Conservation (phyloP, 2,329 filamentous ascomycete species). For the Calcarisporium arbuscula region DNA sequence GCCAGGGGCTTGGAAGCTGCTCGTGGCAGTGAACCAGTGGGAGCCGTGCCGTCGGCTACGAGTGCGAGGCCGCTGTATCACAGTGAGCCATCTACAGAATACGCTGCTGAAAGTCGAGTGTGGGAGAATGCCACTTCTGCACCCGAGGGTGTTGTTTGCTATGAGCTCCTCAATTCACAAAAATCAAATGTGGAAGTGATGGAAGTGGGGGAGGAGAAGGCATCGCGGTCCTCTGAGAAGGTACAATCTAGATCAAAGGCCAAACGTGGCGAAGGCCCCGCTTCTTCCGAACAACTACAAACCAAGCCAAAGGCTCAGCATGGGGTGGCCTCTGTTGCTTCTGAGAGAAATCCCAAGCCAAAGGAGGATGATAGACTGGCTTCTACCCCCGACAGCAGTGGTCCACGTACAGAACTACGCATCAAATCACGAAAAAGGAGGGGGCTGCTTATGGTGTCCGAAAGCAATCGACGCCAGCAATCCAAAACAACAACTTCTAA, state of each 20-base stretch:
- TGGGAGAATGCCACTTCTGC: too few species aligned
- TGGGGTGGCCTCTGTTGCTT: background rate
- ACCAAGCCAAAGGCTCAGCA: background rate
- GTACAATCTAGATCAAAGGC: slow-evolving; percentile 2
- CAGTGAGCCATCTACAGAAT: too few species aligned
- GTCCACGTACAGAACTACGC: slow-evolving; percentile 37
- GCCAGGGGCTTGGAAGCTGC: too few species aligned
- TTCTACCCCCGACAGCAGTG: slow-evolving; percentile 1
- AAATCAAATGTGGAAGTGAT: slow-evolving; percentile 6
- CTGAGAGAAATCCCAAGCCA: background rate
- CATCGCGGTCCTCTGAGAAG: too few species aligned
- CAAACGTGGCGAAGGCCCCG: background rate
- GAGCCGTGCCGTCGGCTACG: too few species aligned
- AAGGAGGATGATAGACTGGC: background rate
- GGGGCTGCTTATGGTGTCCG: slow-evolving; percentile 40
- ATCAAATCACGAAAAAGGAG: slow-evolving; percentile 41
- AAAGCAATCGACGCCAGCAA: slow-evolving; percentile 18
- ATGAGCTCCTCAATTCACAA: too few species aligned
- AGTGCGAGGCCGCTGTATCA: too few species aligned
- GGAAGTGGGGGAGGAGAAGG: background rate
- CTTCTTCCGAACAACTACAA: background rate
- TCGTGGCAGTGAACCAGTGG: too few species aligned
- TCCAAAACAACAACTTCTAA: background rate
- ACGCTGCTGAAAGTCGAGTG: too few species aligned
- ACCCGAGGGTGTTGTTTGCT: too few species aligned